Evolutionary conservation across 2,329 filamentous ascomycete genomes (phyloP).

Genomic region (Basipetospora chlamydospora): DNA sequence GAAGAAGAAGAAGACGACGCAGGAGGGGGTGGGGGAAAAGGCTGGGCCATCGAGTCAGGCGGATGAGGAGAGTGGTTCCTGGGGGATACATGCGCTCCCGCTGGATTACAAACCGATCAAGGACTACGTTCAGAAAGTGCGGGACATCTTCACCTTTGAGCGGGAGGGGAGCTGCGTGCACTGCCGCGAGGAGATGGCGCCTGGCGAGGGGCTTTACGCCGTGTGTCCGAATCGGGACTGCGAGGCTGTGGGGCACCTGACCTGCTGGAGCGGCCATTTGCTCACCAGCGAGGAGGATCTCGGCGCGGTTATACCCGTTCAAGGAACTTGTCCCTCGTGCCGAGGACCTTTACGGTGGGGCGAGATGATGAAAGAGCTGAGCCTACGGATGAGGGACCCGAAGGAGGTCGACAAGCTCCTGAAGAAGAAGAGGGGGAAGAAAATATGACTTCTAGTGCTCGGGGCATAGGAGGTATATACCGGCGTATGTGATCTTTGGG

Average conservation of each 20-base stretch:
- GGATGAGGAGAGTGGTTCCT: slow-evolving; percentile 10
- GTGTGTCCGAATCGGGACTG: slow-evolving; percentile 40
- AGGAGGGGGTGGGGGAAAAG: not conserved
- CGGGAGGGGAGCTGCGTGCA: slow-evolving; percentile 39
- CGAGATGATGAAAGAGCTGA: slow-evolving; percentile 71
- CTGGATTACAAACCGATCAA: slow-evolving; percentile 40
- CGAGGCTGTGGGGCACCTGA: slow-evolving; percentile 42
- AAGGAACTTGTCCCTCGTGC: slow-evolving; percentile 61
- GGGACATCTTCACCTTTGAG: slow-evolving; percentile 39
- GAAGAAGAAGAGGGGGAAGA: slow-evolving; percentile 28
- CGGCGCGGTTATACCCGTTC: slow-evolving; percentile 46
- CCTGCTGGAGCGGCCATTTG: slow-evolving; percentile 43
- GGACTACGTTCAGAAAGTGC: slow-evolving; percentile 39
- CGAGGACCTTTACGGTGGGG: slow-evolving; percentile 49
- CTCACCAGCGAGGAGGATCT: slow-evolving; percentile 20
- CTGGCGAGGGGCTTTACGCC: slow-evolving; percentile 36
- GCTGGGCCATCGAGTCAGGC: not conserved
- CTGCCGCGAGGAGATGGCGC: slow-evolving; percentile 29
- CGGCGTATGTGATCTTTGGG: no score
- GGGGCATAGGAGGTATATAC: no score
- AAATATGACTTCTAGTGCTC: not conserved
- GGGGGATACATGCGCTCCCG: slow-evolving; percentile 39
- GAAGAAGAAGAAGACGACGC: no score
- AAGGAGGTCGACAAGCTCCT: slow-evolving; percentile 58
- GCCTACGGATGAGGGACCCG: slow-evolving; percentile 52